Conservation (phyloP, 352 stramenopile species). For the Phytophthora tentaculata region DNA sequence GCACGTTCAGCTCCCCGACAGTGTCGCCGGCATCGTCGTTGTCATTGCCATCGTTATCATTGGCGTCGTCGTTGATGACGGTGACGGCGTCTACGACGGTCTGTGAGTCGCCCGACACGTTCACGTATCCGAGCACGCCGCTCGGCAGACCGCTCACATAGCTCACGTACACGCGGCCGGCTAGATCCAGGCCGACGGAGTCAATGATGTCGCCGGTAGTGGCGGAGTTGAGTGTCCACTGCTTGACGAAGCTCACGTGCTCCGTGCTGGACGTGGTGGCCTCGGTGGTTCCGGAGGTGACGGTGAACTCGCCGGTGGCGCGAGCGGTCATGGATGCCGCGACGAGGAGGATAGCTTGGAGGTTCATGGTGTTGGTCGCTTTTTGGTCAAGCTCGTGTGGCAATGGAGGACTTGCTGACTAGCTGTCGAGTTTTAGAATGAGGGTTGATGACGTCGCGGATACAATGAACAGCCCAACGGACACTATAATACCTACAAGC, state of each 20-base stretch:
- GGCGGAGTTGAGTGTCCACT: conserved; percentile 38
- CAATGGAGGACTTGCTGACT: not conserved
- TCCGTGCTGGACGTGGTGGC: conserved; percentile 26
- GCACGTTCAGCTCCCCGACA: conserved; percentile 29
- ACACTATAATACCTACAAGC: not conserved
- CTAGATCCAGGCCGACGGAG: conserved; percentile 33
- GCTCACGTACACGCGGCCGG: conserved; percentile 38
- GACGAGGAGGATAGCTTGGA: conserved; percentile 22
- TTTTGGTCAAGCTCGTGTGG: too few relatives aligned
- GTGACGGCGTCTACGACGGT: conserved; percentile 34
- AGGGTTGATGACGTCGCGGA: not conserved
- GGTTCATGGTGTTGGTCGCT: conserved; percentile 18
- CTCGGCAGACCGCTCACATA: conserved; percentile 30
- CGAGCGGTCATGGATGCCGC: conserved; percentile 14
- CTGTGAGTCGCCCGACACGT: conserved; percentile 39
- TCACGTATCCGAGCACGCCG: conserved; percentile 42
- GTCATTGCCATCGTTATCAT: conserved; percentile 23
- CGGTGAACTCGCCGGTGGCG: conserved; percentile 29
- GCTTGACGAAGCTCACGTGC: conserved; percentile 33
- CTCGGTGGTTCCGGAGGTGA: conserved; percentile 25
- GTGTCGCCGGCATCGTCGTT: conserved; percentile 29
- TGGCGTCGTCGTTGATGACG: conserved; percentile 25
- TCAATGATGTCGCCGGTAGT: conserved; percentile 21
- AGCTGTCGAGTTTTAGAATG: not conserved
- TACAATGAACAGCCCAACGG: conserved; percentile 8